Percentiles rank a stretch among this genome's conserved stretches.
phyloP scores from a whole-genome alignment of 208 protist genomes.

The Acanthamoeba lenticulata region DNA sequence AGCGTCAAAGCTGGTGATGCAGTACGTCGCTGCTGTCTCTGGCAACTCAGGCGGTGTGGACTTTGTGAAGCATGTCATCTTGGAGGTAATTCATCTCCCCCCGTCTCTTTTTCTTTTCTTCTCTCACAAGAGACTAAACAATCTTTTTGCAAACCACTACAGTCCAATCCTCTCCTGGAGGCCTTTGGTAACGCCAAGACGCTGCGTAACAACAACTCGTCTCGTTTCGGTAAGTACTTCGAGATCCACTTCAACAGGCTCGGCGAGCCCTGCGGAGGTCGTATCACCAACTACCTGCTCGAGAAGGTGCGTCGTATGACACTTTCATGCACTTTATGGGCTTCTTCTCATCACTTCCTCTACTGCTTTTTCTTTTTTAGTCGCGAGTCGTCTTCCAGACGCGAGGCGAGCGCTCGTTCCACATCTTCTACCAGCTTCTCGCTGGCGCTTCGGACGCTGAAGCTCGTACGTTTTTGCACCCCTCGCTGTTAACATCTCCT shows the following conservation, averaged over 20 bases:
- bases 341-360: not conserved
- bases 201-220: slow-evolving; percentile 87
- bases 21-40: slow-evolving; percentile 84
- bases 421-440: slow-evolving; percentile 80
- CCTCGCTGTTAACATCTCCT: no score
- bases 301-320: slow-evolving; percentile 22
- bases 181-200: slow-evolving; percentile 80
- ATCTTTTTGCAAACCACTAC: slow-evolving; percentile 90
- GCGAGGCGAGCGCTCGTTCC: slow-evolving; percentile 80
- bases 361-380: not conserved
- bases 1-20: slow-evolving; percentile 95
- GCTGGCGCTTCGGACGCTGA: slow-evolving; percentile 8
- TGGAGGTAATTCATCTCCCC: slow-evolving; percentile 35
- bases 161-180: slow-evolving; percentile 71
- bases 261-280: slow-evolving; percentile 67
- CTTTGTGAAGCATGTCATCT: slow-evolving; percentile 67
- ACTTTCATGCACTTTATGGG: not conserved
- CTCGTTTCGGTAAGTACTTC: slow-evolving; percentile 85
- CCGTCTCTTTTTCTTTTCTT: not conserved
- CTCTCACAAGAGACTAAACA: not conserved
- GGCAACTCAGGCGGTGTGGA: slow-evolving; percentile 49
- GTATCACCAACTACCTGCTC: slow-evolving; percentile 76
- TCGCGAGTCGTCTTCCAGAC: slow-evolving; percentile 83
- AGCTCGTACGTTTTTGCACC: not conserved
- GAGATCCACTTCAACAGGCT: slow-evolving; percentile 80